Conservation (phyloP, 352 stramenopile species). For the Phytophthora cryptogea region DNA sequence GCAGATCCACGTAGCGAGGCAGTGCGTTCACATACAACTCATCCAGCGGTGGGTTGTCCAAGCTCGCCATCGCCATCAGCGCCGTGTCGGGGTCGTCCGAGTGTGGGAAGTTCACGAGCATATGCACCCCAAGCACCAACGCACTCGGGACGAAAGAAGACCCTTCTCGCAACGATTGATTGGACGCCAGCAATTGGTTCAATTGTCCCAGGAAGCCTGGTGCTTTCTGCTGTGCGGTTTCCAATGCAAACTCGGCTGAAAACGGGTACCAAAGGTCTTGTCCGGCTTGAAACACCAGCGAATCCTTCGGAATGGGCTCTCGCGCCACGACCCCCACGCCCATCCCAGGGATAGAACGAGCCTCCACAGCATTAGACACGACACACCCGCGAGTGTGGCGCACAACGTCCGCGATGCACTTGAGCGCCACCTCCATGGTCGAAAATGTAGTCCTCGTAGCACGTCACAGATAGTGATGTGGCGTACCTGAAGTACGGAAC, state of each 20-base stretch:
- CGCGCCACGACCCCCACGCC: slow-evolving; percentile 65
- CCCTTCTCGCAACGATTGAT: slow-evolving; percentile 24
- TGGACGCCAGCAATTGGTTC: slow-evolving; percentile 49
- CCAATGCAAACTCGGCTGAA: slow-evolving; percentile 70
- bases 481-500: not conserved
- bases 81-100: slow-evolving; percentile 26
- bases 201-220: slow-evolving; percentile 68
- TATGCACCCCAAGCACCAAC: slow-evolving; percentile 67
- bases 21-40: slow-evolving; percentile 68
- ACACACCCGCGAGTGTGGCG: slow-evolving; percentile 54
- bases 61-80: slow-evolving; percentile 21
- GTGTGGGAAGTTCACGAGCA: slow-evolving; percentile 62
- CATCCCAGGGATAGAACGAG: slow-evolving; percentile 53
- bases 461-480: slow-evolving; percentile 25
- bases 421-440: slow-evolving; percentile 44
- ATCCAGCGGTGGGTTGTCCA: slow-evolving; percentile 32
- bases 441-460: slow-evolving; percentile 8
- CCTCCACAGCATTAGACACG: slow-evolving; percentile 60
- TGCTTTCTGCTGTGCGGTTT: slow-evolving; percentile 62
- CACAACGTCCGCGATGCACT: slow-evolving; percentile 57
- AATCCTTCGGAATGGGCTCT: slow-evolving; percentile 57
- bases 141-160: slow-evolving; percentile 67
- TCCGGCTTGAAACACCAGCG: slow-evolving; percentile 65
- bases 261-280: slow-evolving; percentile 71
- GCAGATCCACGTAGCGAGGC: slow-evolving; percentile 61